Percentiles rank a stretch among this genome's conserved stretches.
Conservation (phyloP, 164 flowering plant genomes). For the Chimonanthus salicifolius region DNA sequence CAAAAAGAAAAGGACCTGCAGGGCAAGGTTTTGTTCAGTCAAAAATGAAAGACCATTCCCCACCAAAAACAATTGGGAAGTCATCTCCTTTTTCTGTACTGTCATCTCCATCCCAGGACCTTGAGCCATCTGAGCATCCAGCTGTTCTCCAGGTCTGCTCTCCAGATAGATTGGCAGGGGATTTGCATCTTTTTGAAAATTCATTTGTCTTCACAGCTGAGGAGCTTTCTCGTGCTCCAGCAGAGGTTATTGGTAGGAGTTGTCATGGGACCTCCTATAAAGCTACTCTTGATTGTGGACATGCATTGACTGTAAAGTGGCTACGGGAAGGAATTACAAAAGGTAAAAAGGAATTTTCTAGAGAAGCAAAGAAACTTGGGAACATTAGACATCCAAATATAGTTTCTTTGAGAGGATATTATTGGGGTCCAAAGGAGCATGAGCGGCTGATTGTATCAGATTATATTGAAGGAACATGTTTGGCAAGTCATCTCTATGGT, state of each 20-base stretch:
- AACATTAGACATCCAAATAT: constrained; percentile 64
- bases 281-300: constrained; percentile 51
- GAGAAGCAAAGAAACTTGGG: constrained; percentile 72
- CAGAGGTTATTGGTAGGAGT: constrained; percentile 65
- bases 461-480: constrained; percentile 40
- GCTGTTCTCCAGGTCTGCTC: constrained; percentile 34
- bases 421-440: constrained; percentile 67
- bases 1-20: constrained; percentile 14
- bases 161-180: constrained; percentile 67
- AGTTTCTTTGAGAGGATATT: constrained; percentile 58
- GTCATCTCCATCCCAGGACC: constrained; percentile 36
- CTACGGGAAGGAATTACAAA: constrained; percentile 62
- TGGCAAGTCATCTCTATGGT: constrained; percentile 61
- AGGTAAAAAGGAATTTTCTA: constrained; percentile 60
- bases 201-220: constrained; percentile 48
- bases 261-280: constrained; percentile 72
- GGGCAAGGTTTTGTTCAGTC: constrained; percentile 16
- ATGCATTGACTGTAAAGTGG: constrained; percentile 55
- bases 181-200: constrained; percentile 53
- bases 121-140: constrained; percentile 21
- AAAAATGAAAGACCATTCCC: constrained; percentile 10
- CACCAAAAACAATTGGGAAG: constrained; percentile 15
- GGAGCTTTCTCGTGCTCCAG: constrained; percentile 77
- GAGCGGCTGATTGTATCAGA: constrained; percentile 63
- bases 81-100: constrained; percentile 34